A percentile compares a stretch with the other conserved stretches of the same genome.
Conservation (phyloP, 2,329 filamentous ascomycete species). For the Boeremia exigua region DNA sequence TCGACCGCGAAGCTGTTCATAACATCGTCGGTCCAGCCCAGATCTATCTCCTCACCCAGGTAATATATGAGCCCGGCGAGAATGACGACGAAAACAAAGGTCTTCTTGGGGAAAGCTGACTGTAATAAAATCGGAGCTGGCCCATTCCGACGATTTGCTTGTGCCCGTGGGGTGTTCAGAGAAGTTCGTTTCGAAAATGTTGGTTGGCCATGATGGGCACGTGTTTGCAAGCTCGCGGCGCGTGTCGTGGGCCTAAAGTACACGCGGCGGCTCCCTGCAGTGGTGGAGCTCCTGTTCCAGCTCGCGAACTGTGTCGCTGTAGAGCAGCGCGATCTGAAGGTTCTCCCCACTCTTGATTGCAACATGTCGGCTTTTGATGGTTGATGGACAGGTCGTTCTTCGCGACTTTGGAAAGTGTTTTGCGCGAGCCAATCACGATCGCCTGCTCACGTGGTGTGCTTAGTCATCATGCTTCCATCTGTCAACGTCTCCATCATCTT, state of each 20-base stretch:
- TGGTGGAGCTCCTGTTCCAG: not conserved
- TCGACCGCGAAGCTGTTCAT: constrained; percentile 26
- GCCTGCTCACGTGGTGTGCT: not conserved
- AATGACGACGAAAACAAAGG: constrained; percentile 31
- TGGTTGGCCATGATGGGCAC: constrained; percentile 2
- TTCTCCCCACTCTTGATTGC: not conserved
- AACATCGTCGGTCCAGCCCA: constrained; percentile 31
- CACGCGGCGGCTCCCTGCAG: not conserved
- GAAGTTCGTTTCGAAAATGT: not conserved
- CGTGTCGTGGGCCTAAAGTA: constrained; percentile 1
- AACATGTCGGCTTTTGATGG: constrained; percentile 9
- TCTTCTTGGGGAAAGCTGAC: constrained; percentile 44
- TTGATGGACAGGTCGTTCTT: not conserved
- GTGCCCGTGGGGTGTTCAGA: not conserved
- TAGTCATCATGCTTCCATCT: not conserved
- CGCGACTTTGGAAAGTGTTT: not conserved
- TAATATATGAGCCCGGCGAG: constrained; percentile 33
- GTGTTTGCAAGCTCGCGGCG: constrained; percentile 12
- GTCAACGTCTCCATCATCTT: not conserved
- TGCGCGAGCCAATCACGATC: constrained; percentile 8
- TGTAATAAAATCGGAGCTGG: constrained; percentile 16
- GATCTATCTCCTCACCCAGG: constrained; percentile 26
- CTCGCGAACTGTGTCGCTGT: not conserved
- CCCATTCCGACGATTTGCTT: not conserved
- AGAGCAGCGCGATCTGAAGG: not conserved